Conservation (phyloP, 2,329 filamentous ascomycete species). For the Sclerotiophoma versabilis region DNA sequence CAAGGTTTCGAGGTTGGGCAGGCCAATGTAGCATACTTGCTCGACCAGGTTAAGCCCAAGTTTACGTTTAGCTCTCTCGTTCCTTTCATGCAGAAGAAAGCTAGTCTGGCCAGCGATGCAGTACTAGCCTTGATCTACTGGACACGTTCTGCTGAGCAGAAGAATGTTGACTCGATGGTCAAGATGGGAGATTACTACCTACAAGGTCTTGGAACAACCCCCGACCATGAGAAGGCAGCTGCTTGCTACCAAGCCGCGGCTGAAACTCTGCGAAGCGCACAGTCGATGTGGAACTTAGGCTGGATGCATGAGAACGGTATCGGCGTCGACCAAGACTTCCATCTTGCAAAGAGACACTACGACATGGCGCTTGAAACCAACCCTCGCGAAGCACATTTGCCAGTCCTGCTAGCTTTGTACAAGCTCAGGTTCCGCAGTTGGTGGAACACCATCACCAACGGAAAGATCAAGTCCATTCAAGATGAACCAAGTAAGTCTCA, state of each 20-base stretch:
- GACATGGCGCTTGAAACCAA: constrained; percentile 92
- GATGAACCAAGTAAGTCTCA: constrained; percentile 80
- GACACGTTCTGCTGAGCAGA: constrained; percentile 91
- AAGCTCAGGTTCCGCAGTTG: constrained; percentile 86
- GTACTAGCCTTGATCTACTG: constrained; percentile 86
- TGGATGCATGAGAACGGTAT: constrained; percentile 99
- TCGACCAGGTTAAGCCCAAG: constrained; percentile 68
- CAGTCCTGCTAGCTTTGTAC: constrained; percentile 85
- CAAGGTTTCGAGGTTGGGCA: constrained; percentile 91
- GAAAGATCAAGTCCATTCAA: constrained; percentile 89
- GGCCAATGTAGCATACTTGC: constrained; percentile 85
- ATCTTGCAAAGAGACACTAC: constrained; percentile 95
- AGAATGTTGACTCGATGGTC: constrained; percentile 90
- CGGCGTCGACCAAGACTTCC: constrained; percentile 91
- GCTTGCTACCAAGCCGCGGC: constrained; percentile 92
- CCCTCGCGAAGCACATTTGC: constrained; percentile 83
- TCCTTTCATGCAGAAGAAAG: constrained; percentile 52
- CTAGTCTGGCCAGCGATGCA: constrained; percentile 63
- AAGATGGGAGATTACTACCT: constrained; percentile 99
- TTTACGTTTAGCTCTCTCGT: constrained; percentile 64
- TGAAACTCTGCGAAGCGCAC: constrained; percentile 88
- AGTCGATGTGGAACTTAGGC: constrained; percentile 94
- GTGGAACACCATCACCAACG: constrained; percentile 92
- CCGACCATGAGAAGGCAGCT: constrained; percentile 84
- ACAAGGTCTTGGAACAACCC: constrained; percentile 72